Percentiles rank a stretch among this genome's conserved stretches.
phyloP scores from a whole-genome alignment of 2,329 filamentous ascomycete genomes.

The Peltaster fructicola region DNA sequence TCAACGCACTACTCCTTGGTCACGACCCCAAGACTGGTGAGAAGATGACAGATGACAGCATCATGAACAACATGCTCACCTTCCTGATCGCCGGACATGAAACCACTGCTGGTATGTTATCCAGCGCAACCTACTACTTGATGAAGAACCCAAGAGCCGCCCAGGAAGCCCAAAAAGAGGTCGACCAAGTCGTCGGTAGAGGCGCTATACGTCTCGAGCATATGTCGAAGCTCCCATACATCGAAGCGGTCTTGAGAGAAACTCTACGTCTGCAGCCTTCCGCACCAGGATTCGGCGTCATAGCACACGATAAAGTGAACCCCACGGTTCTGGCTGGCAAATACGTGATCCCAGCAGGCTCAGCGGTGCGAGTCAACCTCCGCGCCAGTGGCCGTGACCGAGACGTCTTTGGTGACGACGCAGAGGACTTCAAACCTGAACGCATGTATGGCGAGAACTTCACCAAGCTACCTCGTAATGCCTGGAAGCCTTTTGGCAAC shows the following conservation, averaged over 20 bases:
- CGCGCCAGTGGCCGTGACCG: slow-evolving; percentile 24
- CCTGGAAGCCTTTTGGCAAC: slow-evolving; percentile 36
- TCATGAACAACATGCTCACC: slow-evolving; percentile 50
- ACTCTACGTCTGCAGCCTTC: slow-evolving; percentile 36
- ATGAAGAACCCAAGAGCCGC: slow-evolving; percentile 32
- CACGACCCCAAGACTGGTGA: slow-evolving; percentile 44
- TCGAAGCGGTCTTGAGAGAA: slow-evolving; percentile 37
- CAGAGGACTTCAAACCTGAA: slow-evolving; percentile 26
- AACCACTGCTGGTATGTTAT: slow-evolving; percentile 17
- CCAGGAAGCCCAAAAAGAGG: slow-evolving; percentile 32
- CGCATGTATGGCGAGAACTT: slow-evolving; percentile 28
- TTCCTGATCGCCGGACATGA: slow-evolving; percentile 40
- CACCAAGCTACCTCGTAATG: slow-evolving; percentile 20
- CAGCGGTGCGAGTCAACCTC: slow-evolving; percentile 17
- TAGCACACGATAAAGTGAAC: slow-evolving; percentile 12
- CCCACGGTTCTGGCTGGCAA: slow-evolving; percentile 26
- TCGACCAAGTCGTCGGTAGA: slow-evolving; percentile 33
- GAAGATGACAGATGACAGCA: slow-evolving; percentile 37
- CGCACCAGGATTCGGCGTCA: slow-evolving; percentile 32
- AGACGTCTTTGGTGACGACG: slow-evolving; percentile 25
- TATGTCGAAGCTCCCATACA: slow-evolving; percentile 33
- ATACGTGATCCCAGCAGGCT: slow-evolving; percentile 19
- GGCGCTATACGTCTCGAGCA: slow-evolving; percentile 30
- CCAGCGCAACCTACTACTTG: slow-evolving; percentile 24
- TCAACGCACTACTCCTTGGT: slow-evolving; percentile 41